Conservation (phyloP, 1,139 yeast species). For the Meyerozyma sp. region DNA sequence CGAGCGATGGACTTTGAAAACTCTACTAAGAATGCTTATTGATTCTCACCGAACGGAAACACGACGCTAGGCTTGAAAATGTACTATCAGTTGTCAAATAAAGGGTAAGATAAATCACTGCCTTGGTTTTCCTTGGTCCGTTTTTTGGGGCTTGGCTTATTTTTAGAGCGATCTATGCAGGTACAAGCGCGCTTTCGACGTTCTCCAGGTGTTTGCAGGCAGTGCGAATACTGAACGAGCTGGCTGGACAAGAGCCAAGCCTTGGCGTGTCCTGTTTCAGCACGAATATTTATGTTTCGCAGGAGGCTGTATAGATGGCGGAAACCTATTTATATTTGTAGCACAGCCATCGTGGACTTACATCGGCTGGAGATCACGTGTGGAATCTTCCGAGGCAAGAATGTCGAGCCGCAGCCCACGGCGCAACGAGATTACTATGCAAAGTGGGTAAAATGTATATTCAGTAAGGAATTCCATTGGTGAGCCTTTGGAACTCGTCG, state of each 20-base stretch:
- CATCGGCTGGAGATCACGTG: background rate
- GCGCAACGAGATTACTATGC: no score
- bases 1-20: background rate
- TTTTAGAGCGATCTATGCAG: background rate
- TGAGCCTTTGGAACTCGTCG: conserved; percentile 93
- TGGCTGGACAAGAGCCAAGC: background rate
- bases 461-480: conserved; percentile 93
- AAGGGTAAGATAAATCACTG: background rate
- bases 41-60: background rate
- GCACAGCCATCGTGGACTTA: background rate
- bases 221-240: background rate
- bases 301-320: no score
- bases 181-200: background rate
- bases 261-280: background rate
- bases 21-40: background rate
- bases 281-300: no score
- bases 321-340: background rate
- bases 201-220: background rate
- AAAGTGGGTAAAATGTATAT: background rate
- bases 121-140: background rate
- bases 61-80: background rate
- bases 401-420: background rate
- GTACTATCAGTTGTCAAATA: background rate
- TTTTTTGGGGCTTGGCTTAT: background rate
- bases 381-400: background rate